Conservation (phyloP, 2,329 filamentous ascomycete species). For the Fusarium pilosicola region DNA sequence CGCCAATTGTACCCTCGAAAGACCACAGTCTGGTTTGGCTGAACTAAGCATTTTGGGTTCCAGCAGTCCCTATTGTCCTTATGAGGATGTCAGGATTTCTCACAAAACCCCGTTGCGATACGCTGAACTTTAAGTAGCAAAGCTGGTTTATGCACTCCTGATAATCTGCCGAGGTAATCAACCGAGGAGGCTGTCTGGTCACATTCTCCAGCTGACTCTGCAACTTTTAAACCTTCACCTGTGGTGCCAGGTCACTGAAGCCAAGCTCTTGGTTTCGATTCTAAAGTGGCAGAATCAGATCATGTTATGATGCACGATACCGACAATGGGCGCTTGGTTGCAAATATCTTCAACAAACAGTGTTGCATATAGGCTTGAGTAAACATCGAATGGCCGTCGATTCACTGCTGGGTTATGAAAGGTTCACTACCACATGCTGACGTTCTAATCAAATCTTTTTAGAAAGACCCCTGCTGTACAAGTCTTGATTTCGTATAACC, state of each 20-base stretch:
- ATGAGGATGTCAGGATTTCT: neutral
- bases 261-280: neutral
- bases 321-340: neutral
- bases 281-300: neutral
- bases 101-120: neutral
- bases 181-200: neutral
- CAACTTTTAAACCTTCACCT: neutral
- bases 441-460: neutral
- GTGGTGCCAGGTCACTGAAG: neutral
- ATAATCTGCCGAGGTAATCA: neutral
- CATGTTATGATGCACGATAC: neutral
- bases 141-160: neutral
- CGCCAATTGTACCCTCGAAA: neutral
- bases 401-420: neutral
- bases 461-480: neutral
- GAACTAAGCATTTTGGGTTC: neutral
- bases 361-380: neutral
- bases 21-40: neutral
- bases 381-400: neutral
- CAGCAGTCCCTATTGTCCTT: neutral
- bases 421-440: neutral
- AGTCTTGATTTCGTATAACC: neutral
- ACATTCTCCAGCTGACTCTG: neutral
- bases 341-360: neutral
- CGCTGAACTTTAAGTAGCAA: neutral